These are phyloP conservation scores for Xylaria sp. DNA, from an alignment of 2,329 filamentous ascomycete genomes.

Conservation along the genomic window DNA sequence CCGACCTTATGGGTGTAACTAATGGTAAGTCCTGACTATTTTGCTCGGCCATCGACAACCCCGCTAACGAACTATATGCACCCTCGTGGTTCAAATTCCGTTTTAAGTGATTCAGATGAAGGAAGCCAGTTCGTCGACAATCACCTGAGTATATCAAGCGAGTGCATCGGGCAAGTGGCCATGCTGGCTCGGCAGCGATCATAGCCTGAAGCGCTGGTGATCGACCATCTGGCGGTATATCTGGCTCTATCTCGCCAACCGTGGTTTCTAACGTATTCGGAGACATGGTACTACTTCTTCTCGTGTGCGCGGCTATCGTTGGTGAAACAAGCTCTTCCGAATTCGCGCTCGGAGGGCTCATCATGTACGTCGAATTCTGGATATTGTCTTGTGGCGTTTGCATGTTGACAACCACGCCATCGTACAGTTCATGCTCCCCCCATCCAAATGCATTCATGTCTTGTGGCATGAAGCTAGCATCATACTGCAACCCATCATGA, in stretches of 20 bases:
- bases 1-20: conserved; percentile 57
- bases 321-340: not conserved
- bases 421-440: not conserved
- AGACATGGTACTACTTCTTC: conserved; percentile 60
- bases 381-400: not conserved
- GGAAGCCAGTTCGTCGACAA: conserved; percentile 61
- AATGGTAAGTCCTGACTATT: conserved; percentile 52
- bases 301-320: conserved; percentile 52
- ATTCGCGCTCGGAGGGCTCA: not conserved
- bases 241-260: conserved; percentile 46
- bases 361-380: conserved; percentile 44
- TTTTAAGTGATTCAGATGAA: conserved; percentile 62
- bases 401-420: not conserved
- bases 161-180: conserved; percentile 63
- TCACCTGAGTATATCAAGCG: conserved; percentile 55
- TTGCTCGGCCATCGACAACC: conserved; percentile 52
- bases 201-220: conserved; percentile 59
- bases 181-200: conserved; percentile 59
- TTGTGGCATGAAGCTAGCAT: not conserved
- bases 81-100: conserved; percentile 59
- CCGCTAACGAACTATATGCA: conserved; percentile 58
- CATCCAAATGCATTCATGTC: not conserved
- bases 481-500: not conserved
- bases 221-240: conserved; percentile 44
- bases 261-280: conserved; percentile 51